Percentiles rank a stretch among this genome's conserved stretches.
These are phyloP conservation scores for Chalciporus piperatus DNA, from an alignment of 768 basidiomycete genomes.

Conservation along the genomic window DNA sequence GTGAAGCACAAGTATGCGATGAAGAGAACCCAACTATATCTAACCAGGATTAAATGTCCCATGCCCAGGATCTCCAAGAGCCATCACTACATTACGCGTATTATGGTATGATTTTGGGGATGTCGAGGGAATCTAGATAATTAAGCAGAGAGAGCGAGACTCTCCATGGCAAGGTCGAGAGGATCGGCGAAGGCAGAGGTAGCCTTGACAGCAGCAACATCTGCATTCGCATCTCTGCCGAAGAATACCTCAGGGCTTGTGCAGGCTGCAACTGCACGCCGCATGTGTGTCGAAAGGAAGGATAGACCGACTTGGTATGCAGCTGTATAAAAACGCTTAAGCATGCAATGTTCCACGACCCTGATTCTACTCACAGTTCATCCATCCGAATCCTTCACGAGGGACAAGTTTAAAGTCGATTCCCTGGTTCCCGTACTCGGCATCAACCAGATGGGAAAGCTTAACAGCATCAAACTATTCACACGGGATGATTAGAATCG, in stretches of 20 bases:
- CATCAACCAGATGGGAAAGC: conserved; percentile 93
- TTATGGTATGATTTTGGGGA: conserved; percentile 13
- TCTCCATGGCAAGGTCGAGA: conserved; percentile 64
- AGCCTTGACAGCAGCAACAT: conserved; percentile 33
- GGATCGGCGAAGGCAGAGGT: conserved; percentile 47
- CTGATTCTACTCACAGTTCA: conserved; percentile 66
- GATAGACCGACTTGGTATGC: conserved; percentile 97
- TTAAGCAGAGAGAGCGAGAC: conserved; percentile 32
- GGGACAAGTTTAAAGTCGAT: conserved; percentile 98
- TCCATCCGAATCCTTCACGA: conserved; percentile 98
- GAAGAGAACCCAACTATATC: neutral
- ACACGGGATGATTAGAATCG: neutral
- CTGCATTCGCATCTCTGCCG: conserved; percentile 41
- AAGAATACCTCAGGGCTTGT: conserved; percentile 92
- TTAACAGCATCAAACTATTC: conserved; percentile 90
- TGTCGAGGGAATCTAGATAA: neutral
- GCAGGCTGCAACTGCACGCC: conserved; percentile 92
- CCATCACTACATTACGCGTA: conserved; percentile 7
- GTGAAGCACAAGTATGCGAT: conserved; percentile 2
- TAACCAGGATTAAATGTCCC: conserved; percentile 5
- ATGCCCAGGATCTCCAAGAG: neutral
- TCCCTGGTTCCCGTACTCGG: conserved; percentile 95
- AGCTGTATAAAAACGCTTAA: conserved; percentile 43
- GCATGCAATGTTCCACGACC: neutral
- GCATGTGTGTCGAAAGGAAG: conserved; percentile 90